phyloP scores from a whole-genome alignment of 2,329 filamentous ascomycete species.

The Sphaceloma murrayae region DNA sequence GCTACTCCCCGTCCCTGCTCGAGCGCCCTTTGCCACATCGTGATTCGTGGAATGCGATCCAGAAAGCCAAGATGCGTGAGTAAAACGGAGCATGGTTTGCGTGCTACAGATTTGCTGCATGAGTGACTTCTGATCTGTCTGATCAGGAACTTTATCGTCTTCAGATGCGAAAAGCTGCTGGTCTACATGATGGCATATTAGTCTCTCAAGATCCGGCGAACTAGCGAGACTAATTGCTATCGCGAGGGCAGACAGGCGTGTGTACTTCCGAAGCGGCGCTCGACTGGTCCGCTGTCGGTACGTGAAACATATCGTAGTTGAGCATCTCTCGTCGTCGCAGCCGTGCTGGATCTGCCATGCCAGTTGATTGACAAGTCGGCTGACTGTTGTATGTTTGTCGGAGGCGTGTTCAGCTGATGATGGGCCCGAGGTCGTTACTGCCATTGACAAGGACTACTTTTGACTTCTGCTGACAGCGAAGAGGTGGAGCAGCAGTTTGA shows the following conservation, averaged over 20 bases:
- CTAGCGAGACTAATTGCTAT: slow-evolving; percentile 68
- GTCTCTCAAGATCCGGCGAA: slow-evolving; percentile 60
- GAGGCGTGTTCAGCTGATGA: too few relatives aligned
- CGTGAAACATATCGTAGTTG: slow-evolving; percentile 66
- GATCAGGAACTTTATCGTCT: slow-evolving; percentile 1
- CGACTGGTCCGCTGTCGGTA: slow-evolving; percentile 47
- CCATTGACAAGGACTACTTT: too few relatives aligned
- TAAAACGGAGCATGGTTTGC: not conserved
- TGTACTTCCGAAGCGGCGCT: slow-evolving; percentile 65
- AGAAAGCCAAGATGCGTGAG: too few relatives aligned
- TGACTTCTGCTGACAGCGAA: too few relatives aligned
- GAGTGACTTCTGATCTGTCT: slow-evolving; percentile 48
- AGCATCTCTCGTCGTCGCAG: slow-evolving; percentile 58
- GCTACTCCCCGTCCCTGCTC: too few relatives aligned
- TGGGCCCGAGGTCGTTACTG: too few relatives aligned
- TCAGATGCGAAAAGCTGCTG: slow-evolving; percentile 16
- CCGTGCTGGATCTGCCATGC: slow-evolving; percentile 60
- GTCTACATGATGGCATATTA: slow-evolving; percentile 48
- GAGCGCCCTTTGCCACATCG: too few relatives aligned
- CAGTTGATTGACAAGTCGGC: slow-evolving; percentile 5
- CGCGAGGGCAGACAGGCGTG: slow-evolving; percentile 66
- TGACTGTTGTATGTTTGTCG: not conserved
- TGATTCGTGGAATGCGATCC: too few relatives aligned
- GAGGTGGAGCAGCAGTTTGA: not conserved
- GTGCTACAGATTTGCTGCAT: slow-evolving; percentile 44